Conservation (phyloP, 441 rosid genomes). For the Adansonia grandidieri region DNA sequence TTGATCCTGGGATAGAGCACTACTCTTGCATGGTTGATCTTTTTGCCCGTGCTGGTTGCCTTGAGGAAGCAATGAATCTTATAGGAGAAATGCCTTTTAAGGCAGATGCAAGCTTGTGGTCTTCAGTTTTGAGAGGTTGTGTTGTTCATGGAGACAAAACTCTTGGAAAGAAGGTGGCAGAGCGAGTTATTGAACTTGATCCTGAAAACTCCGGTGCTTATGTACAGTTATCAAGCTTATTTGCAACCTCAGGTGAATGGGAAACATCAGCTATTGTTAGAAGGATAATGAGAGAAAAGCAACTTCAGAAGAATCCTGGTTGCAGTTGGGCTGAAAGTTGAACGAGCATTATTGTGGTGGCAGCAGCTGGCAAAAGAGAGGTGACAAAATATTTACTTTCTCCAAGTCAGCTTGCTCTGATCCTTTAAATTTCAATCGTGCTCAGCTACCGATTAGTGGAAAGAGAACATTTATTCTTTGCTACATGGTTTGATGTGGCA, state of each 20-base stretch:
- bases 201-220: conserved; percentile 78
- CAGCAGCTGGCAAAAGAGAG: neutral
- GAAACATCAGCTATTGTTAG: conserved; percentile 65
- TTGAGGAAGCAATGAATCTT: conserved; percentile 64
- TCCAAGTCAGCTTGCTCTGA: conserved; percentile 4
- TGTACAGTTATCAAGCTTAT: conserved; percentile 62
- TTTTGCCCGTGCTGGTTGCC: conserved; percentile 71
- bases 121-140: conserved; percentile 75
- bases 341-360: conserved; percentile 17
- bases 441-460: neutral
- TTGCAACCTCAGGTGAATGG: conserved; percentile 78
- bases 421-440: neutral
- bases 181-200: conserved; percentile 66
- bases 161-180: conserved; percentile 68
- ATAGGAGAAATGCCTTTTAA: conserved; percentile 58
- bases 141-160: conserved; percentile 61
- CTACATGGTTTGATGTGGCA: neutral
- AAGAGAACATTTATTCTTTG: neutral
- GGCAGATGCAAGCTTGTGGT: conserved; percentile 75
- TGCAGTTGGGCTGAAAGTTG: conserved; percentile 61
- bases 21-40: conserved; percentile 85
- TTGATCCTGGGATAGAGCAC: conserved; percentile 71
- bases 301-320: conserved; percentile 63
- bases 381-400: neutral
- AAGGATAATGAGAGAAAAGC: conserved; percentile 55